Conservation (phyloP, 2,329 filamentous ascomycete species). For the Sclerotinia minor region DNA sequence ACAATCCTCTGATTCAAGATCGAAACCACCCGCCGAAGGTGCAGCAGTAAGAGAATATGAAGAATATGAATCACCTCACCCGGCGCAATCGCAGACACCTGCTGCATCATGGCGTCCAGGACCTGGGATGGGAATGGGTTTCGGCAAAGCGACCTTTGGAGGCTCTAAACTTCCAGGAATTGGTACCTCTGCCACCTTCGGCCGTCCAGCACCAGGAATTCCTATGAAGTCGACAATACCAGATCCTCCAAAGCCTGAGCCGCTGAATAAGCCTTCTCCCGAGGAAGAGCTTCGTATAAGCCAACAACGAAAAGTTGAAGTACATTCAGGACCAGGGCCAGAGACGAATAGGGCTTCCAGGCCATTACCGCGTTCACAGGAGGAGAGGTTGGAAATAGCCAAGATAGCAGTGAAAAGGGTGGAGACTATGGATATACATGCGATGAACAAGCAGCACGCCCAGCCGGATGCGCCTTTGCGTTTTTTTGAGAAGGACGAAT, state of each 20-base stretch:
- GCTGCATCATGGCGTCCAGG: slow-evolving; percentile 31
- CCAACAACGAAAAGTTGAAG: slow-evolving; percentile 26
- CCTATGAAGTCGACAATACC: slow-evolving; percentile 21
- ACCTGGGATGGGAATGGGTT: slow-evolving; percentile 14
- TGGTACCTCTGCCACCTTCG: background rate
- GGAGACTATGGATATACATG: slow-evolving; percentile 6
- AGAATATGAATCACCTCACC: slow-evolving; percentile 20
- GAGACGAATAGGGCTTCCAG: slow-evolving; percentile 35
- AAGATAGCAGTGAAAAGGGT: background rate
- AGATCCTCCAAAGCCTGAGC: slow-evolving; percentile 13
- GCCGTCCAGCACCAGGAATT: slow-evolving; percentile 16
- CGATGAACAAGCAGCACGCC: slow-evolving; percentile 7
- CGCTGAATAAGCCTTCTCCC: background rate
- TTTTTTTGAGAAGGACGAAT: background rate
- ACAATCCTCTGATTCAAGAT: slow-evolving; percentile 38
- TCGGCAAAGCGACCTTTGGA: slow-evolving; percentile 1
- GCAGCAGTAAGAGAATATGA: slow-evolving; percentile 28
- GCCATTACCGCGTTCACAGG: slow-evolving; percentile 24
- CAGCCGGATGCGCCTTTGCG: background rate
- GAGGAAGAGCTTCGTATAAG: background rate
- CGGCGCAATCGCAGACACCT: slow-evolving; percentile 3
- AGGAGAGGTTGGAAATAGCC: slow-evolving; percentile 1
- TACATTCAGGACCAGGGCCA: slow-evolving; percentile 35
- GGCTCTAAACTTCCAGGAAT: slow-evolving; percentile 13
- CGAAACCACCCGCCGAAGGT: slow-evolving; percentile 34